These are phyloP conservation scores for Dunaliella primolecta DNA, from an alignment of 139 green algal species.

Conservation along the genomic window DNA sequence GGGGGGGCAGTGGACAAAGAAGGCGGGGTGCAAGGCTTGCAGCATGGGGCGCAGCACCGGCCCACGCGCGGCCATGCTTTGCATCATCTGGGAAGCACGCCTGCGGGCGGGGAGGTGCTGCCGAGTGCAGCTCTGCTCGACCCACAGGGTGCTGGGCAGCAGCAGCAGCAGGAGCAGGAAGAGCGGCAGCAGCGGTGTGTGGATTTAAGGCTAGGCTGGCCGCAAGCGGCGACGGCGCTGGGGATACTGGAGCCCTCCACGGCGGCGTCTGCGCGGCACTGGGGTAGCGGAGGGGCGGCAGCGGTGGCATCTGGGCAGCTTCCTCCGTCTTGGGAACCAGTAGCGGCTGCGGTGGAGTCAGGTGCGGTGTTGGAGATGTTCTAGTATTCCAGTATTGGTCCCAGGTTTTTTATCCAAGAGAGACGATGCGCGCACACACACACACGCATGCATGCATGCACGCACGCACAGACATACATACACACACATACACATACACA, in stretches of 20 bases:
- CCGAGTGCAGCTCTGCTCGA: too few species aligned
- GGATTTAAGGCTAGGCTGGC: neutral
- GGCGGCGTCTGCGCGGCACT: neutral
- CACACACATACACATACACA: too few species aligned
- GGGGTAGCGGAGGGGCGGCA: neutral
- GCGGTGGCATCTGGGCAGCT: neutral
- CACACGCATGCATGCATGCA: too few species aligned
- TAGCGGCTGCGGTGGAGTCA: constrained; percentile 10
- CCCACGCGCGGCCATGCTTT: constrained; percentile 17
- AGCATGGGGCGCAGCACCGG: constrained; percentile 20
- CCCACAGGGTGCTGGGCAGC: neutral
- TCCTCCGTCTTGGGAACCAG: neutral
- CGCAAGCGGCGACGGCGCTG: neutral
- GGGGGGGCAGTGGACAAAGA: constrained; percentile 5
- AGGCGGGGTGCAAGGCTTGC: neutral
- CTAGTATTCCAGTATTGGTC: too few species aligned
- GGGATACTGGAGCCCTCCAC: neutral
- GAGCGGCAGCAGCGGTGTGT: constrained; percentile 5
- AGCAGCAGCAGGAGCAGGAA: neutral
- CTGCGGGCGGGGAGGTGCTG: neutral
- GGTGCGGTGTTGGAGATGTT: too few species aligned
- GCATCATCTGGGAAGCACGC: neutral
- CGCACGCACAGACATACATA: too few species aligned
- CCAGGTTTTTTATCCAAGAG: too few species aligned
- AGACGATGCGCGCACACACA: too few species aligned